Conservation (phyloP, 495 filamentous ascomycete genomes). For the Schizothecium vesticola region DNA sequence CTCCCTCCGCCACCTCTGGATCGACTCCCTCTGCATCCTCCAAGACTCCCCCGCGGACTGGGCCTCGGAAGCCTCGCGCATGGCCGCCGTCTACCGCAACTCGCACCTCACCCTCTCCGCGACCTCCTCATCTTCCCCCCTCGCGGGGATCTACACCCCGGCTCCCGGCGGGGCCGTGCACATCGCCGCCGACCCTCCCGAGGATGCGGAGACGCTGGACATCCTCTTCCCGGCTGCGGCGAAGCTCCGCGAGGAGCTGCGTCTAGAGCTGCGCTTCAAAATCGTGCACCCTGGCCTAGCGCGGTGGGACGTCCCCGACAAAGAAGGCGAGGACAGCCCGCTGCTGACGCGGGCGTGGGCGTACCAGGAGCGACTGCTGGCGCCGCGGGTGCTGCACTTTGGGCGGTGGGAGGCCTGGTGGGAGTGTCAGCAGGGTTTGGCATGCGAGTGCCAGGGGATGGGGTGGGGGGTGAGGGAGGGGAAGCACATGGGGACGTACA, state of each 20-base stretch:
- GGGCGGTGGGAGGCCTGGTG: background rate
- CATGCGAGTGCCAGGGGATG: slow-evolving; percentile 2
- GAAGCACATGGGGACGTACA: slow-evolving; percentile 1
- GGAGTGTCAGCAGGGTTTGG: slow-evolving; percentile 3
- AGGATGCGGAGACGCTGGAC: background rate
- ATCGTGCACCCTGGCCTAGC: background rate
- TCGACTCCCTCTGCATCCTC: slow-evolving; percentile 21
- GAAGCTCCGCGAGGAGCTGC: background rate
- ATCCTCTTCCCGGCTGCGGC: background rate
- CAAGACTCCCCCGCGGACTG: slow-evolving; percentile 11
- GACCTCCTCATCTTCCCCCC: background rate
- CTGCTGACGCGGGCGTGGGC: slow-evolving; percentile 7
- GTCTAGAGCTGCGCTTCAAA: background rate
- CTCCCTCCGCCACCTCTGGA: slow-evolving; percentile 21
- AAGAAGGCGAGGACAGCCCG: background rate
- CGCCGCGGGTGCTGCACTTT: slow-evolving; percentile 12
- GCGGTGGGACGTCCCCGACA: background rate
- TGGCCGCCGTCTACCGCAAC: slow-evolving; percentile 17
- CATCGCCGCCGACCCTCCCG: background rate
- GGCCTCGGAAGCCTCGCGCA: slow-evolving; percentile 5
- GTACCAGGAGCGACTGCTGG: slow-evolving; percentile 15
- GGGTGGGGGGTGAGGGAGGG: background rate
- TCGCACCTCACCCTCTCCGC: slow-evolving; percentile 22
- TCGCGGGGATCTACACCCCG: background rate
- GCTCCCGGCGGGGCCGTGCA: background rate